phyloP scores from a whole-genome alignment of 805 yeast genomes.

The Saturnispora serradocipensis region DNA sequence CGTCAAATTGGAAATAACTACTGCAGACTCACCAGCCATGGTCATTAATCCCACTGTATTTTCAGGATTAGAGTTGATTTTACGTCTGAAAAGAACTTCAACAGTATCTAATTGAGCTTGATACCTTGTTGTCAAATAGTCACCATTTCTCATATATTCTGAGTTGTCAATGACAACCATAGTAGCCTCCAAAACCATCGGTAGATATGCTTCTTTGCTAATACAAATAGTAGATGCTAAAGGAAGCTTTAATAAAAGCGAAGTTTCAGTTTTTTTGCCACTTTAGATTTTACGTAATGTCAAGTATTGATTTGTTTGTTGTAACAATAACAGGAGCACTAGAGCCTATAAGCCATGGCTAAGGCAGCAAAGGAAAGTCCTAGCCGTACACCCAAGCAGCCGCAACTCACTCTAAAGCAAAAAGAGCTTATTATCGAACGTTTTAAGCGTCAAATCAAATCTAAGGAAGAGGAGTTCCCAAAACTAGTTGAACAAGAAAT shows the following conservation, averaged over 20 bases:
- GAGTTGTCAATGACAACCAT: slow-evolving; percentile 94
- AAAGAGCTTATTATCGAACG: slow-evolving; percentile 30
- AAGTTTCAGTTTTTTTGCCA: slow-evolving; percentile 1
- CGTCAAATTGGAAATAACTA: slow-evolving; percentile 83
- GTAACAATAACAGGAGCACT: neutral
- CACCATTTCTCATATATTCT: slow-evolving; percentile 94
- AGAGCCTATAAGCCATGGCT: neutral
- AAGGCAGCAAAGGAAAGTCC: neutral
- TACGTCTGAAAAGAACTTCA: slow-evolving; percentile 75
- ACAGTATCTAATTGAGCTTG: slow-evolving; percentile 91
- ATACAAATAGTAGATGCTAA: neutral
- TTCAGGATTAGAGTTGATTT: slow-evolving; percentile 85
- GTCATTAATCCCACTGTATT: slow-evolving; percentile 87
- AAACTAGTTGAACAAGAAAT: slow-evolving; percentile 17
- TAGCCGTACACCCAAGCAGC: neutral
- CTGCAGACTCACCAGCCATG: slow-evolving; percentile 78
- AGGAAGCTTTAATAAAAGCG: neutral
- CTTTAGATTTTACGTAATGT: slow-evolving; percentile 3
- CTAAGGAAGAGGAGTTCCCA: slow-evolving; percentile 16
- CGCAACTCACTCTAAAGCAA: slow-evolving; percentile 26
- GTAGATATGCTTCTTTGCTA: neutral
- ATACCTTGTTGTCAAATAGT: slow-evolving; percentile 77
- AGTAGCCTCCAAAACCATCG: slow-evolving; percentile 92
- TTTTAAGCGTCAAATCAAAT: slow-evolving; percentile 15
- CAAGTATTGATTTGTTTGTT: neutral